Evolutionary conservation across 2,329 filamentous ascomycete genomes (phyloP), one percentile per base, ranked within the genome.

Genomic region (Fusarium bulbicola): DNA sequence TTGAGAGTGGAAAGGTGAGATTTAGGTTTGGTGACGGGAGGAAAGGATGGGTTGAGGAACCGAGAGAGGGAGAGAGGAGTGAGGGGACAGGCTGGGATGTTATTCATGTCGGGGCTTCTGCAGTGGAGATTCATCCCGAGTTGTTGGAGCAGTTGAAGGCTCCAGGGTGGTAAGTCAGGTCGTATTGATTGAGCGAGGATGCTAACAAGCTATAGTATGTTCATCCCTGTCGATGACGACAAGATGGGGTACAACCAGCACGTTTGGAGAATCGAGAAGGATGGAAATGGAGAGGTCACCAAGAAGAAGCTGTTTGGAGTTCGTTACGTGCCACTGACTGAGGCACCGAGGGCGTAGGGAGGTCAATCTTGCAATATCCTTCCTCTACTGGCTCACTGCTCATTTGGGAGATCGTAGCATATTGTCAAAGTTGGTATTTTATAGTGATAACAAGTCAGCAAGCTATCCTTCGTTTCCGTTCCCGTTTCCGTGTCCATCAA

Each of bases 71-170:
- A 5, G 81, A 82, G 49, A 86, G 85, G 11, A 85, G 85, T 62
- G 83, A 85, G 18, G 86, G 83, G 69, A 83, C 81, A 36, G 87
- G 90, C 0, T 99, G 95, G 86, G 94, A 98, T 86, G 95, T 93
- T 6, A 98, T 99, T 67, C 96, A 98, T 80, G 96, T 98, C 6
- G 96, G 96, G 0, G 96, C 96, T 1, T 93, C 94, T 13, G 95
- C 95, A 1, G 88, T 84, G 30, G 88, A 90, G 78, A 83, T 97
- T 61, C 95, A 97, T 80, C 79, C 88, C 24, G 88, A 89, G 66
- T 82, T 98, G 73, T 83, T 97, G 50, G 88, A 91, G 36, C 96
- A 98, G 84, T 84, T 99, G 74, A 90, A 90, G 72, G 84, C 88
- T 6, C 95, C 95, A 0, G 96, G 96, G 1, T 86, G 91, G 84